Percentiles rank a stretch among this genome's conserved stretches.
Evolutionary conservation across 1,284 basidiomycete genomes (phyloP).

Genomic region (Cystobasidium sp.): DNA sequence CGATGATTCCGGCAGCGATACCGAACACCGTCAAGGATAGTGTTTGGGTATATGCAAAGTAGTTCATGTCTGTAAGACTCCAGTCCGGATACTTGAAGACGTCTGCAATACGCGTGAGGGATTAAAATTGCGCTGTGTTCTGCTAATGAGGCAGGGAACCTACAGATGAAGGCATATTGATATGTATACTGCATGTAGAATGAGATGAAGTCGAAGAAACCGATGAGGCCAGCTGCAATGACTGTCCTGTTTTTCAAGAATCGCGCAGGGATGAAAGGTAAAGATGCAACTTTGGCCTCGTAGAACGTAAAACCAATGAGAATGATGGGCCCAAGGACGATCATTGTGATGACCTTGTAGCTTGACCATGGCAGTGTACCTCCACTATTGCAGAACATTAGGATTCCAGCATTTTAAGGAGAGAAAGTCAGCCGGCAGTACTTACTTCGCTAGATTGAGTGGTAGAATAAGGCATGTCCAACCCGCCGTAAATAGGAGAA

Average conservation of each 20-base stretch:
- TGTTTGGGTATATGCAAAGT: conserved; percentile 57
- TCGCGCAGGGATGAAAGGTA: conserved; percentile 60
- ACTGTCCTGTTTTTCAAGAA: conserved; percentile 56
- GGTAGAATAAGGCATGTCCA: conserved; percentile 48
- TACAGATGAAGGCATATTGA: conserved; percentile 49
- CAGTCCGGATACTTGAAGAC: conserved; percentile 43
- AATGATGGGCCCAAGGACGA: conserved; percentile 57
- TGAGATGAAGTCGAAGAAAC: conserved; percentile 56
- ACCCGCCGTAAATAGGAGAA: conserved; percentile 68
- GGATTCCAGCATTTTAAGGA: no score
- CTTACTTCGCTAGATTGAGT: no score
- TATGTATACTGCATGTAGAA: conserved; percentile 57
- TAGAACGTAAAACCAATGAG: conserved; percentile 59
- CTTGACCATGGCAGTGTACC: conserved; percentile 34
- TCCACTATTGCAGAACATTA: no score
- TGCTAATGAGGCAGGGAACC: not conserved
- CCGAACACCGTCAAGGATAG: conserved; percentile 67
- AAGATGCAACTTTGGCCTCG: conserved; percentile 59
- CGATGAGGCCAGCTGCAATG: conserved; percentile 55
- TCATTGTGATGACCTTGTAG: conserved; percentile 55
- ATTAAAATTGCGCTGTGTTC: not conserved
- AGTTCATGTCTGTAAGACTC: conserved; percentile 47
- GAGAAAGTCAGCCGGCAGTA: no score
- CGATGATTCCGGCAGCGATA: conserved; percentile 65
- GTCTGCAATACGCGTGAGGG: not conserved